These are phyloP conservation scores for Camillea tinctor DNA, from an alignment of 2,329 filamentous ascomycete species.

Conservation along the genomic window DNA sequence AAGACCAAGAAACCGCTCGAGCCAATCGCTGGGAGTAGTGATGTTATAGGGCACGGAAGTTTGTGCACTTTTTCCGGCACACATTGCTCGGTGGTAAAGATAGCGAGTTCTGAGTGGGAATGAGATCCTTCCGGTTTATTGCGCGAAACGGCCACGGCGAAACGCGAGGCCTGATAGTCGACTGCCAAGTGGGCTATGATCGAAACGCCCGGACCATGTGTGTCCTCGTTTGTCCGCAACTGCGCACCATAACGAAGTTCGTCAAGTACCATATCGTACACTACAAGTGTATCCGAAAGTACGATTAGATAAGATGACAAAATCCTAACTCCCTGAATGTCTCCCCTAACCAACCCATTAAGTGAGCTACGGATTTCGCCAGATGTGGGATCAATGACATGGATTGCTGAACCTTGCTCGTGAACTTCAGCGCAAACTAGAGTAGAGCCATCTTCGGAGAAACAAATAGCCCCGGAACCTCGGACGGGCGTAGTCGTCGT, in stretches of 20 bases:
- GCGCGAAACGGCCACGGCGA: constrained; percentile 58
- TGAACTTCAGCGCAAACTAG: constrained; percentile 66
- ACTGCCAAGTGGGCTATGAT: constrained; percentile 68
- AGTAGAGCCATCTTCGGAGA: constrained; percentile 81
- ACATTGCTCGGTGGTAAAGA: constrained; percentile 64
- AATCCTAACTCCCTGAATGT: constrained; percentile 67
- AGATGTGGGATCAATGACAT: constrained; percentile 72
- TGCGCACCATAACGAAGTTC: constrained; percentile 66
- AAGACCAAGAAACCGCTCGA: constrained; percentile 73
- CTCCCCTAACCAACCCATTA: constrained; percentile 64
- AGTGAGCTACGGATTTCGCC: constrained; percentile 67
- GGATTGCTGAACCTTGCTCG: constrained; percentile 59
- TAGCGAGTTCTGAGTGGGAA: constrained; percentile 55
- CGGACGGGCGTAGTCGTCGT: constrained; percentile 31
- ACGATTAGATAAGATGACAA: constrained; percentile 73
- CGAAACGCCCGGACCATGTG: constrained; percentile 34
- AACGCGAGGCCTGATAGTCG: constrained; percentile 62
- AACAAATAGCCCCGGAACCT: constrained; percentile 66
- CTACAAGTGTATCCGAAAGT: constrained; percentile 68
- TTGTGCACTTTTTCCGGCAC: constrained; percentile 58
- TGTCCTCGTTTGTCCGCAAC: constrained; percentile 42
- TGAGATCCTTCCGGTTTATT: constrained; percentile 34
- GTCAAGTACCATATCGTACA: constrained; percentile 84
- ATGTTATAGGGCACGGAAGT: constrained; percentile 59
- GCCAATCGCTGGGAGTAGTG: constrained; percentile 62